These are phyloP conservation scores for Dothideomycetes sp. DNA, from an alignment of 2,329 filamentous ascomycete genomes.

Conservation along the genomic window DNA sequence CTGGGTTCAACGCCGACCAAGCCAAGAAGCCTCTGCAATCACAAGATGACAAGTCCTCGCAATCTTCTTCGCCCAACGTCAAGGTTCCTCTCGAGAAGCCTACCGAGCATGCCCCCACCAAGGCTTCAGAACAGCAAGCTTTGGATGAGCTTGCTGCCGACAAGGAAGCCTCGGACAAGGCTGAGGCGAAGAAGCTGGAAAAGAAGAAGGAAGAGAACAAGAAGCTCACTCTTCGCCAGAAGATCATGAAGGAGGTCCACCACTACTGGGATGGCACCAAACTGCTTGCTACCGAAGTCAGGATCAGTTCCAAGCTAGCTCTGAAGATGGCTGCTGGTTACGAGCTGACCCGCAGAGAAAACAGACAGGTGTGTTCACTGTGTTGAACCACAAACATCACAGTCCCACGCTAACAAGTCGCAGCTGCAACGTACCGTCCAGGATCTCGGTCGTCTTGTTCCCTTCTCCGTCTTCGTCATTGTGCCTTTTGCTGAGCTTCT, in stretches of 20 bases:
- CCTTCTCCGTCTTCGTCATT: slow-evolving; percentile 94
- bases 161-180: slow-evolving; percentile 43
- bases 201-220: slow-evolving; percentile 63
- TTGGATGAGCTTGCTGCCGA: slow-evolving; percentile 55
- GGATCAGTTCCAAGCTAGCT: slow-evolving; percentile 81
- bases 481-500: slow-evolving; percentile 93
- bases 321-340: slow-evolving; percentile 98
- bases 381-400: slow-evolving; percentile 23
- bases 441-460: slow-evolving; percentile 83
- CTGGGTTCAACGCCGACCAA: slow-evolving; percentile 82
- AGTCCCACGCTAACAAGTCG: neutral
- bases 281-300: slow-evolving; percentile 81
- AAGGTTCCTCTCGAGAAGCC: slow-evolving; percentile 30
- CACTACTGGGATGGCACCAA: slow-evolving; percentile 99
- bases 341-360: slow-evolving; percentile 86
- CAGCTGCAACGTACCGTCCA: slow-evolving; percentile 79
- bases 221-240: slow-evolving; percentile 82
- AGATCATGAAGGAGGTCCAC: slow-evolving; percentile 83
- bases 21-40: slow-evolving; percentile 73
- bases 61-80: slow-evolving; percentile 19
- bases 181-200: slow-evolving; percentile 46
- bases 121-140: slow-evolving; percentile 38
- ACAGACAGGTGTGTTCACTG: slow-evolving; percentile 54
- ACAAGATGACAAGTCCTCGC: slow-evolving; percentile 23
- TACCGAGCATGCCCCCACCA: slow-evolving; percentile 38